Conservation (phyloP, 2,329 filamentous ascomycete species). For the Mycosphaerella sp. region DNA sequence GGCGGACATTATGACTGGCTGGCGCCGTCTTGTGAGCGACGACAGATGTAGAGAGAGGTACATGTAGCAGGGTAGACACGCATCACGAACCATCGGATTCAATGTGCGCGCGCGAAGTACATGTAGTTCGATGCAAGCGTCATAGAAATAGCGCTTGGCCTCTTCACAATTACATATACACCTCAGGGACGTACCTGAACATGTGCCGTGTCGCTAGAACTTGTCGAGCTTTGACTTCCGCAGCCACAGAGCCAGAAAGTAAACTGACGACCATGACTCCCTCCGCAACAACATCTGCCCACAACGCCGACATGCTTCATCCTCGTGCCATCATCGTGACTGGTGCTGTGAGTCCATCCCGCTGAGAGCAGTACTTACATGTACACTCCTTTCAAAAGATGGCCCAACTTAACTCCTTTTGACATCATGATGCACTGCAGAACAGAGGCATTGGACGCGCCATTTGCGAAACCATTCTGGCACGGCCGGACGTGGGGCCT, state of each 20-base stretch:
- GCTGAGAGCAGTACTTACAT: too few species aligned
- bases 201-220: background rate
- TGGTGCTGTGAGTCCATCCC: slow-evolving; percentile 26
- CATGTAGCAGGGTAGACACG: background rate
- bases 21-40: background rate
- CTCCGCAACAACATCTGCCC: background rate
- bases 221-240: background rate
- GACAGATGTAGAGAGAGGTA: slow-evolving; percentile 1
- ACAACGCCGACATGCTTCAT: slow-evolving; percentile 21
- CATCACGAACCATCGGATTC: slow-evolving; percentile 2
- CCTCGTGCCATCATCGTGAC: slow-evolving; percentile 32
- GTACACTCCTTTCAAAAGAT: too few species aligned
- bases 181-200: background rate
- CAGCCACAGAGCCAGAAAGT: background rate
- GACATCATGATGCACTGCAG: slow-evolving; percentile 9
- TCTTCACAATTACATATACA: background rate
- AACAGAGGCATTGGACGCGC: slow-evolving; percentile 35
- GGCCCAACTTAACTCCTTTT: background rate
- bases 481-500: slow-evolving; percentile 17
- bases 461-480: slow-evolving; percentile 31
- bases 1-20: slow-evolving; percentile 4
- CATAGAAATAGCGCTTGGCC: slow-evolving; percentile 1
- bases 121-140: slow-evolving; percentile 7
- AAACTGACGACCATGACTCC: slow-evolving; percentile 1
- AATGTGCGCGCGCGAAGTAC: background rate